Conservation (phyloP, 495 filamentous ascomycete genomes). For the Chaetomidium leptoderma region DNA sequence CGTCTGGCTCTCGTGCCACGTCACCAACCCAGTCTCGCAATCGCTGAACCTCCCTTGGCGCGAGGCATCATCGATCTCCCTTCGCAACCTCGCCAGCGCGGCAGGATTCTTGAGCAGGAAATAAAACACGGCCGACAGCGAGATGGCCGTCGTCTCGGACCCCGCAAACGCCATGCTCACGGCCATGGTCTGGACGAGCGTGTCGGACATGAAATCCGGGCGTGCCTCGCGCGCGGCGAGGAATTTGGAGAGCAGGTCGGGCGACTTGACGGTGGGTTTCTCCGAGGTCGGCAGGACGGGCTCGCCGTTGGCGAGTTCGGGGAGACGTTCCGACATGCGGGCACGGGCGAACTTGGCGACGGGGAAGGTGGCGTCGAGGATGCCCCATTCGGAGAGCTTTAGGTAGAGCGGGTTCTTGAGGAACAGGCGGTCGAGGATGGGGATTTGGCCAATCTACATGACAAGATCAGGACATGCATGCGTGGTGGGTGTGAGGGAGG, state of each 20-base stretch:
- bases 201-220: slow-evolving; percentile 64
- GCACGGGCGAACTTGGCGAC: slow-evolving; percentile 58
- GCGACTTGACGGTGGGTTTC: slow-evolving; percentile 45
- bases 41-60: slow-evolving; percentile 46
- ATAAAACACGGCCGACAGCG: slow-evolving; percentile 60
- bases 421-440: slow-evolving; percentile 56
- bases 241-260: slow-evolving; percentile 59
- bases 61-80: slow-evolving; percentile 54
- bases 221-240: slow-evolving; percentile 52
- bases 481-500: slow-evolving; percentile 28
- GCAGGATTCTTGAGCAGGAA: slow-evolving; percentile 53
- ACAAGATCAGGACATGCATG: neutral
- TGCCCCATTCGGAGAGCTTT: slow-evolving; percentile 44
- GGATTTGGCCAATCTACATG: slow-evolving; percentile 55
- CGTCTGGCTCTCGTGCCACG: slow-evolving; percentile 55
- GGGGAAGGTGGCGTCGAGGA: slow-evolving; percentile 55
- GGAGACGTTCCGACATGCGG: slow-evolving; percentile 51
- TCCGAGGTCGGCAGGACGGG: slow-evolving; percentile 36
- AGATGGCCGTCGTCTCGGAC: slow-evolving; percentile 61
- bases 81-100: slow-evolving; percentile 40
- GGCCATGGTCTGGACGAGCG: slow-evolving; percentile 60
- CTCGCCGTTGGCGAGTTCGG: slow-evolving; percentile 31
- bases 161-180: slow-evolving; percentile 63
- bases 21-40: slow-evolving; percentile 51
- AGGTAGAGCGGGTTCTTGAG: slow-evolving; percentile 59